These are phyloP conservation scores for Nannochloropsis granulata DNA, from an alignment of 108 stramenopile species.

Conservation along the genomic window DNA sequence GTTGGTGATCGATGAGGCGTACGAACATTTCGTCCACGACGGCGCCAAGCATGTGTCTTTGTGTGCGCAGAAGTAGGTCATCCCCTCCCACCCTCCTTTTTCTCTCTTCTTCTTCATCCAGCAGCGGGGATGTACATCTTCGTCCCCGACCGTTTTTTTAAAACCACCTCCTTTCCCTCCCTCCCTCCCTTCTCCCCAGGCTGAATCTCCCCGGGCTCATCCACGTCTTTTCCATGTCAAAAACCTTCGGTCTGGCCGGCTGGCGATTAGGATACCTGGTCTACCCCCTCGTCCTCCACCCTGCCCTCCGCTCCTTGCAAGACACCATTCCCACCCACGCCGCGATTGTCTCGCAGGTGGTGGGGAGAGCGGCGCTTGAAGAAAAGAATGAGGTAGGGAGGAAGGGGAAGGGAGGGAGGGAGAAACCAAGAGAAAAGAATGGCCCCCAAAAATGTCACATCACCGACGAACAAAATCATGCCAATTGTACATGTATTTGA, in stretches of 20 bases:
- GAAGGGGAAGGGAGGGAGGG: background rate
- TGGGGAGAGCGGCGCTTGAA: constrained; percentile 63
- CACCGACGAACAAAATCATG: too few species aligned
- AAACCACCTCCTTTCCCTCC: background rate
- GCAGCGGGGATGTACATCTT: background rate
- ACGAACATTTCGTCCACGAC: constrained; percentile 69
- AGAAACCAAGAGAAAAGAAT: background rate
- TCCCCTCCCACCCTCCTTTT: background rate
- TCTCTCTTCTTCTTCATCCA: background rate
- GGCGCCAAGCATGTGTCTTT: constrained; percentile 12
- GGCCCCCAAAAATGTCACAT: background rate
- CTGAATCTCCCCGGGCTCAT: background rate
- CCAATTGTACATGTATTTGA: too few species aligned
- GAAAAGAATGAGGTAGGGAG: background rate
- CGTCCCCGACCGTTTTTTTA: background rate
- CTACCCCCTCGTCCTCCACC: constrained; percentile 40
- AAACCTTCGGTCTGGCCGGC: constrained; percentile 74
- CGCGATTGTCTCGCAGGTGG: constrained; percentile 57
- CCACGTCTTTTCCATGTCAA: constrained; percentile 65
- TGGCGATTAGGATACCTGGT: constrained; percentile 77
- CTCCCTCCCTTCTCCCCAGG: constrained; percentile 30
- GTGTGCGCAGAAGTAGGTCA: background rate
- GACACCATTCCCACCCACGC: constrained; percentile 83
- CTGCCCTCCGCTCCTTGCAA: constrained; percentile 52
- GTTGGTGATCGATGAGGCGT: constrained; percentile 80